Evolutionary conservation across 2,329 filamentous ascomycete genomes (phyloP).

Genomic region (Microdochium bolleyi): DNA sequence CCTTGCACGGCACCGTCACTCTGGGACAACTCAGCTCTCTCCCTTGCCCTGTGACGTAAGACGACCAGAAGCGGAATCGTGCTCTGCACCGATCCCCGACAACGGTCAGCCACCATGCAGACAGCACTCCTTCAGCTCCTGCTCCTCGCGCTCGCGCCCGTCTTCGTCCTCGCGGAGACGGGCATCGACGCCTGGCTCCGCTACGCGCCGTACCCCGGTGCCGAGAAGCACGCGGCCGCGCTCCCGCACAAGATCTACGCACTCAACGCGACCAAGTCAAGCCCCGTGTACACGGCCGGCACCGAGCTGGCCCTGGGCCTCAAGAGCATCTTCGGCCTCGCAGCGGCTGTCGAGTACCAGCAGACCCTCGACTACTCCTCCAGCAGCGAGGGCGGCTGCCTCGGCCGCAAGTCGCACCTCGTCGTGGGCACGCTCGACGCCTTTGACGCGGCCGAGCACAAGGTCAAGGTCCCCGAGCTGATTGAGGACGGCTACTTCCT

Average conservation of each 20-base stretch:
- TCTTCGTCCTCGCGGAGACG: conserved; percentile 30
- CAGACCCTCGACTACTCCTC: conserved; percentile 10
- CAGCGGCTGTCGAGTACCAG: conserved; percentile 13
- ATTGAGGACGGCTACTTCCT: conserved; percentile 56
- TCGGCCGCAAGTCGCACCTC: conserved; percentile 19
- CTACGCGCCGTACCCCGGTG: conserved; percentile 37
- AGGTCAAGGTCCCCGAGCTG: conserved; percentile 28
- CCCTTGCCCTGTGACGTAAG: no score
- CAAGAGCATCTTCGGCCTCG: conserved; percentile 43
- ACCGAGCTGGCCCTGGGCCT: conserved; percentile 52
- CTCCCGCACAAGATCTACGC: conserved; percentile 41
- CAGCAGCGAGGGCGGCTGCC: background rate
- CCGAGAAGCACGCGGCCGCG: conserved; percentile 23
- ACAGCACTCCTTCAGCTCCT: conserved; percentile 1
- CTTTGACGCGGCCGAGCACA: conserved; percentile 27
- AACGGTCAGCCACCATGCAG: conserved; percentile 1
- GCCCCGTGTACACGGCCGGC: conserved; percentile 52
- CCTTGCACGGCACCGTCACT: no score
- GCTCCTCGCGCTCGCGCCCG: conserved; percentile 2
- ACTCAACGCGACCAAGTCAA: conserved; percentile 43
- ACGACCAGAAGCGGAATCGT: no score
- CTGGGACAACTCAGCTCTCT: no score
- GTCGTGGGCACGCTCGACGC: conserved; percentile 40
- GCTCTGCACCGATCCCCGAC: no score
- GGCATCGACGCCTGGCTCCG: conserved; percentile 44